phyloP scores from a whole-genome alignment of 768 basidiomycete genomes.

The Jaapia argillacea region DNA sequence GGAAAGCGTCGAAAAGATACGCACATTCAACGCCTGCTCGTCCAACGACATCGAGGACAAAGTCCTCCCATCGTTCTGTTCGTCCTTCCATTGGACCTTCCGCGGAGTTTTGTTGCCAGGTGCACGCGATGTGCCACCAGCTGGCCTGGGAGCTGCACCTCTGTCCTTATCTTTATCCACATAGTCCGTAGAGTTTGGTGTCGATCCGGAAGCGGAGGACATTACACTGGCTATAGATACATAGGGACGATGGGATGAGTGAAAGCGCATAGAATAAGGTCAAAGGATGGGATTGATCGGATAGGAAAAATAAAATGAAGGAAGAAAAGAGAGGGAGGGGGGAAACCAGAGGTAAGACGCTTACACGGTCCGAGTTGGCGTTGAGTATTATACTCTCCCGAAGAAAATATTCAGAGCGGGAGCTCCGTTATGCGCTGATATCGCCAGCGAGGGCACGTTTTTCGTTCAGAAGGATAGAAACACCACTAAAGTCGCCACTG shows the following conservation, averaged over 20 bases:
- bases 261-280: not conserved
- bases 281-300: too few species aligned
- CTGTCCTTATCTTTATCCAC: not conserved
- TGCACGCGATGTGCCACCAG: not conserved
- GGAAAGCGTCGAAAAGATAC: too few species aligned
- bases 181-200: not conserved
- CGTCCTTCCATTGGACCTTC: slow-evolving; percentile 1
- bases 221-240: not conserved
- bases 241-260: not conserved
- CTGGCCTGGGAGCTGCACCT: not conserved
- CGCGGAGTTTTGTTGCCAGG: not conserved
- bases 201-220: not conserved
- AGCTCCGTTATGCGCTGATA: too few species aligned
- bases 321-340: slow-evolving; percentile 25
- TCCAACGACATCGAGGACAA: slow-evolving; percentile 27
- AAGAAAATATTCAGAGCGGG: too few species aligned
- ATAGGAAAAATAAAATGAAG: not conserved
- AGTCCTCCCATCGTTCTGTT: not conserved
- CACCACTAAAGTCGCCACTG: too few species aligned
- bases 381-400: too few species aligned
- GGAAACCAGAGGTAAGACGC: slow-evolving; percentile 19
- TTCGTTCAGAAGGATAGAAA: too few species aligned
- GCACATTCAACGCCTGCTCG: slow-evolving; percentile 42
- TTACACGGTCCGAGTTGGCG: slow-evolving; percentile 5
- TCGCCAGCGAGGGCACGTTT: too few species aligned